A percentile compares a stretch with the other conserved stretches of the same genome.
Evolutionary conservation across 129 eudicot species (phyloP).

Genomic region (Flaveria bidentis): DNA sequence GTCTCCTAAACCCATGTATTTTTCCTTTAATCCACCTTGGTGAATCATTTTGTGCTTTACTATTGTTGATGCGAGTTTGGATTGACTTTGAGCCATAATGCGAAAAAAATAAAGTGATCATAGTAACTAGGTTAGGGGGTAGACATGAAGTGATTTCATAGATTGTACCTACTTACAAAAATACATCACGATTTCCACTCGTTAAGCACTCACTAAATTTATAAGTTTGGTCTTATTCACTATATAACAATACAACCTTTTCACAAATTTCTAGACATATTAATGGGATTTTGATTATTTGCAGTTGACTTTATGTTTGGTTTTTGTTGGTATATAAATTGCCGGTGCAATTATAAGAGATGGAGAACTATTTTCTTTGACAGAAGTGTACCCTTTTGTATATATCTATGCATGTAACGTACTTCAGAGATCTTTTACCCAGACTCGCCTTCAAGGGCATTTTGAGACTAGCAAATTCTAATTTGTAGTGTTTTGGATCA

Average conservation of each 20-base stretch:
- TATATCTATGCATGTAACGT: not conserved
- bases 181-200: no score
- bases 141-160: not conserved
- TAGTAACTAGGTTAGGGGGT: not conserved
- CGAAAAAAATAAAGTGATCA: not conserved
- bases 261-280: not conserved
- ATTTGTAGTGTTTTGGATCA: not conserved
- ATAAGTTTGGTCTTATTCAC: not conserved
- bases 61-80: slow-evolving; percentile 46
- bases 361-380: not conserved
- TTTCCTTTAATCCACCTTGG: no score
- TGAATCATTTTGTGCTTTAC: not conserved
- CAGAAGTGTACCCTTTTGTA: not conserved
- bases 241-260: not conserved
- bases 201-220: not conserved
- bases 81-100: slow-evolving; percentile 28
- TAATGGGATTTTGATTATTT: not conserved
- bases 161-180: no score
- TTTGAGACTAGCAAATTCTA: not conserved
- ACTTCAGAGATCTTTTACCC: not conserved
- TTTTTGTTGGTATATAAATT: not conserved
- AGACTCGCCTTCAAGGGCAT: not conserved
- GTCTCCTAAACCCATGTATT: no score
- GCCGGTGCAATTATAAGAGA: not conserved
- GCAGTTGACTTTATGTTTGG: not conserved